These are phyloP conservation scores for Kewa caespitosa DNA, from an alignment of 179 eudicot species.

Conservation along the genomic window DNA sequence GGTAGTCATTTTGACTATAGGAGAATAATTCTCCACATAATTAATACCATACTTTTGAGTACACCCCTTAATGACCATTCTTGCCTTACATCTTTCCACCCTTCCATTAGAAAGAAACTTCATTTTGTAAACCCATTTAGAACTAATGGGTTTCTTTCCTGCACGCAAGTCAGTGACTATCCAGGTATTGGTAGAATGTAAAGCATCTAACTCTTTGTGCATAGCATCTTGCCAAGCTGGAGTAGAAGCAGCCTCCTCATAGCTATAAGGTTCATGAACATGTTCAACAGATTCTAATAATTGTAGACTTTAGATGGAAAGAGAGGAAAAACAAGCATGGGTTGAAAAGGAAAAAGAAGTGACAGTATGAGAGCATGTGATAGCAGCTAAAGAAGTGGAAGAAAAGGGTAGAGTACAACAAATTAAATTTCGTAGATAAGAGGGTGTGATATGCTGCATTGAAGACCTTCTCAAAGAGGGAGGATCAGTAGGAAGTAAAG, in stretches of 20 bases:
- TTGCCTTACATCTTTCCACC: background rate
- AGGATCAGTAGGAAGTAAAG: background rate
- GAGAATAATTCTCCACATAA: constrained; percentile 2
- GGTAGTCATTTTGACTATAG: background rate
- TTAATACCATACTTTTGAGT: constrained; percentile 3
- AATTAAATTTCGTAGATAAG: too few relatives aligned
- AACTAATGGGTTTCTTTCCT: constrained; percentile 1
- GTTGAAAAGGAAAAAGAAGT: too few relatives aligned
- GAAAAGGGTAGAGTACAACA: background rate
- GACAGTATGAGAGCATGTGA: too few relatives aligned
- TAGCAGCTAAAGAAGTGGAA: background rate
- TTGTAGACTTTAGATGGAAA: background rate
- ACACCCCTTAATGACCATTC: constrained; percentile 6
- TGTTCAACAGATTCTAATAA: background rate
- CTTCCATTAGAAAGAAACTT: constrained; percentile 4
- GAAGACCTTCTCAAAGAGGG: background rate
- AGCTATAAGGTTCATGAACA: background rate
- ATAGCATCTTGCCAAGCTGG: background rate
- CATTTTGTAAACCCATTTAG: constrained; percentile 14
- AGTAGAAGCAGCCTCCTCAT: background rate
- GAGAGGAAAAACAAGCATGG: background rate
- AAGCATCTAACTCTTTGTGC: background rate
- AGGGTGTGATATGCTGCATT: too few relatives aligned
- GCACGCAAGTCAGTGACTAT: background rate
- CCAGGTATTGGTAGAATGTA: background rate